These are phyloP conservation scores for Colletotrichum destructivum DNA, from an alignment of 2,329 filamentous ascomycete species.

Conservation along the genomic window DNA sequence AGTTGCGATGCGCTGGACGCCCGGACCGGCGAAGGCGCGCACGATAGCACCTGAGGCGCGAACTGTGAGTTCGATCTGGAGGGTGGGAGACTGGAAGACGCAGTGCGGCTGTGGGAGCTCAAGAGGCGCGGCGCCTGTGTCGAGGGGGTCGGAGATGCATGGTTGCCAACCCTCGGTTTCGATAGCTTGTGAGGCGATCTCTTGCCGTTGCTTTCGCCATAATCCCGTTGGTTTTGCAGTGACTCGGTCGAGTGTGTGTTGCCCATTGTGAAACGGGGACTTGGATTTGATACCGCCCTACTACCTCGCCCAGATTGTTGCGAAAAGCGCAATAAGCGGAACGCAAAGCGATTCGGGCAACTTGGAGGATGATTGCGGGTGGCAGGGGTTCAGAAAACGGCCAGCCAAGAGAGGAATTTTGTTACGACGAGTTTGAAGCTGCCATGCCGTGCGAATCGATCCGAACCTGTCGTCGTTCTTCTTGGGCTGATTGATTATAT, in stretches of 20 bases:
- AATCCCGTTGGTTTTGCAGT: slow-evolving; percentile 35
- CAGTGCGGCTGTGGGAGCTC: slow-evolving; percentile 52
- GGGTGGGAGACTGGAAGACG: slow-evolving; percentile 48
- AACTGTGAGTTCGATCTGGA: slow-evolving; percentile 34
- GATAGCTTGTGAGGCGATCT: slow-evolving; percentile 64
- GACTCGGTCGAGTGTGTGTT: slow-evolving; percentile 65
- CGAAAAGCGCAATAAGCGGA: slow-evolving; percentile 8
- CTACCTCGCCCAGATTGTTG: slow-evolving; percentile 5
- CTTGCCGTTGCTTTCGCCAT: slow-evolving; percentile 46
- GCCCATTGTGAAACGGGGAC: slow-evolving; percentile 59
- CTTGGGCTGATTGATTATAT: neutral
- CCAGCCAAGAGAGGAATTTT: slow-evolving; percentile 24
- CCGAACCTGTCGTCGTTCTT: neutral
- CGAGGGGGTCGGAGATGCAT: slow-evolving; percentile 47
- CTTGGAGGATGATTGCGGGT: slow-evolving; percentile 18
- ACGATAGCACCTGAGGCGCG: slow-evolving; percentile 13
- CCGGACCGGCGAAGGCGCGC: slow-evolving; percentile 21
- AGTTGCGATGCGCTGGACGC: slow-evolving; percentile 20
- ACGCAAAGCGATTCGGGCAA: slow-evolving; percentile 42
- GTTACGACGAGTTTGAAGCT: slow-evolving; percentile 29
- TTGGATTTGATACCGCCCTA: slow-evolving; percentile 29
- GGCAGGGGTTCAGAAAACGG: slow-evolving; percentile 3
- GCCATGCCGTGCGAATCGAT: slow-evolving; percentile 36
- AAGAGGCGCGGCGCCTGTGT: slow-evolving; percentile 56
- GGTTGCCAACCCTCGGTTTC: slow-evolving; percentile 63